Evolutionary conservation across 192 early-diverging fungal species (phyloP).

Genomic region (Funneliformis geosporum): DNA sequence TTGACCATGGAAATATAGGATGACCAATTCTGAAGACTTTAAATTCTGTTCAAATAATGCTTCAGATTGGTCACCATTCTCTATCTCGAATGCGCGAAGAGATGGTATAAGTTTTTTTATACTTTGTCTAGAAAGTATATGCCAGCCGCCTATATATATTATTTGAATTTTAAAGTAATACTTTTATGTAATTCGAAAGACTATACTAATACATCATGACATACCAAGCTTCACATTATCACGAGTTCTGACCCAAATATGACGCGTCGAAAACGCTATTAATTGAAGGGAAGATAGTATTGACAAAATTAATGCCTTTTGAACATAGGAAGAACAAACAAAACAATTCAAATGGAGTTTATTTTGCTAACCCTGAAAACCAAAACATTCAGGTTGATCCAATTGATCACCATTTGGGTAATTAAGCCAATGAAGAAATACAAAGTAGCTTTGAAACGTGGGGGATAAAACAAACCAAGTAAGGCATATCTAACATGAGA

Average conservation of each 20-base stretch:
- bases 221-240: conserved; percentile 38
- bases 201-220: conserved; percentile 33
- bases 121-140: not conserved
- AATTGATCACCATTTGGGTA: not conserved
- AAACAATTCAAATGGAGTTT: not conserved
- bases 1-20: conserved; percentile 45
- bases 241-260: conserved; percentile 34
- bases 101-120: not conserved
- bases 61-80: not conserved
- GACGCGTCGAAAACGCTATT: conserved; percentile 40
- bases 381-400: not conserved
- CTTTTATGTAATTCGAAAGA: conserved; percentile 5
- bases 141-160: not conserved
- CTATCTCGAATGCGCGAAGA: not conserved
- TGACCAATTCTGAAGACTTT: conserved; percentile 28
- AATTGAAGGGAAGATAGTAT: too few relatives aligned
- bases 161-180: conserved; percentile 27
- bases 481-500: not conserved
- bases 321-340: not conserved
- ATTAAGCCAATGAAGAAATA: not conserved
- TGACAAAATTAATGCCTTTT: not conserved
- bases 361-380: not conserved
- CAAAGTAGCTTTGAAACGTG: not conserved
- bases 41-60: conserved; percentile 35
- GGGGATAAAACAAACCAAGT: not conserved